Evolutionary conservation across 192 early-diverging fungal species (phyloP), one percentile per base, ranked within the genome.

Genomic region (Chytriomyces hyalinus): DNA sequence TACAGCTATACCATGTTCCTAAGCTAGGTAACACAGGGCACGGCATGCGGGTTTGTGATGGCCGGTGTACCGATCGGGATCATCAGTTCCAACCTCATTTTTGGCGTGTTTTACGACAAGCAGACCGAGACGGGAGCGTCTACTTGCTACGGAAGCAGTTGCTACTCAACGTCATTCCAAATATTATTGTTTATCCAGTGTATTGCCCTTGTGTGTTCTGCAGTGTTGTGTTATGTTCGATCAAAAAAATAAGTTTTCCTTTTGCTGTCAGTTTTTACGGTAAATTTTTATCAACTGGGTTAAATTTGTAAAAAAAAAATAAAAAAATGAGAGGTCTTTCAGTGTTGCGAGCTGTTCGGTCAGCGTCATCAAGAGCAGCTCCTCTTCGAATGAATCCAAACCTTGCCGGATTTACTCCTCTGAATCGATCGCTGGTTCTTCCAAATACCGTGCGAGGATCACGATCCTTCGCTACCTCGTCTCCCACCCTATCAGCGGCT

Each of bases 51-150:
- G 4, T 81, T 78, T 45, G 75, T 76, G 8, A 61, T 84, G 64
- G 50, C 71, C 0, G 74, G 66, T 24, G 82, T 84, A n/a, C 82
- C 82, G 6, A 26, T 80, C 26, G 79, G 79, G 6, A 78, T 84
- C 22, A 46, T 84, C 6, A 8, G 50, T 8, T 78, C 69, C 13
- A 84, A 84, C 61, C 9, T 59, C 6, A 44, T 84, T 7, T 84
- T 78, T 78, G 77, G 77, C 6, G 6, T 61, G 15, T 43, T 84
- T 48, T 80, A 80, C 62, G 78, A 84, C 60, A 8, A 44, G 26
- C 13, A 67, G 13, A 6, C 61, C n/a, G 36, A 36, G 36, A 5
- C 13, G 2, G 17, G 36, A 0, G 47, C 72, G 6, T 15, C 24
- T 15, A 28, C 28, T 6, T 77, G 76, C 45, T 69, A 77, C 46